Conservation (phyloP, 768 basidiomycete genomes). For the Hortiboletus flavorubellus region DNA sequence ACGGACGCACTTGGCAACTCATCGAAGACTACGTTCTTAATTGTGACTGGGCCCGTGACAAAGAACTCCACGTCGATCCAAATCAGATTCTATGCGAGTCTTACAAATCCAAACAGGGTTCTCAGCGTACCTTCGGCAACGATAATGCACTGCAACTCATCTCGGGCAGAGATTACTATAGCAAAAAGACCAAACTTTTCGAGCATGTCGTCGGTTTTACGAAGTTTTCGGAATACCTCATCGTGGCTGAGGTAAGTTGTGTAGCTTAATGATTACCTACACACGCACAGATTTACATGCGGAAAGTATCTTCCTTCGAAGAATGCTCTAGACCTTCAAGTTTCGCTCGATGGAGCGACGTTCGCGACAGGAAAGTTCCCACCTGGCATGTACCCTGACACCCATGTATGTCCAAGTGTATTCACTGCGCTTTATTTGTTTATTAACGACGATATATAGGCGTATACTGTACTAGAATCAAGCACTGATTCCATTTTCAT, state of each 20-base stretch:
- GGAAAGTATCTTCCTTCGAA: conserved; percentile 48
- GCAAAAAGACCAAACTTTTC: conserved; percentile 72
- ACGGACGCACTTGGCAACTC: conserved; percentile 72
- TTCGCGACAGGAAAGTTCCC: conserved; percentile 92
- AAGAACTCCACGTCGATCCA: conserved; percentile 72
- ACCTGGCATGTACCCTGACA: conserved; percentile 82
- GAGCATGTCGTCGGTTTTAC: conserved; percentile 91
- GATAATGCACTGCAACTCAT: conserved; percentile 76
- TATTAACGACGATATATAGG: conserved; percentile 40
- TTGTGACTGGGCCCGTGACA: conserved; percentile 90
- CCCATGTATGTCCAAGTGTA: conserved; percentile 60
- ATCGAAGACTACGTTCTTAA: conserved; percentile 87
- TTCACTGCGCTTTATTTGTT: neutral
- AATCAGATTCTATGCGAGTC: conserved; percentile 92
- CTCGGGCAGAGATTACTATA: conserved; percentile 71
- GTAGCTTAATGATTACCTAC: neutral
- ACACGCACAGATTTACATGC: conserved; percentile 22
- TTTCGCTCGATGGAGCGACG: conserved; percentile 84
- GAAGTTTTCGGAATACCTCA: conserved; percentile 94
- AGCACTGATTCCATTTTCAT: conserved; percentile 91
- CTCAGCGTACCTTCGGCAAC: conserved; percentile 55
- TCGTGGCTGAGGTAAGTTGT: conserved; percentile 82
- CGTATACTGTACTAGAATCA: conserved; percentile 93
- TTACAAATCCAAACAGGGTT: conserved; percentile 76
- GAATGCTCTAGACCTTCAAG: conserved; percentile 75